These are phyloP conservation scores for Hygrophila difformis DNA, from an alignment of 257 asterid genomes.

Conservation along the genomic window DNA sequence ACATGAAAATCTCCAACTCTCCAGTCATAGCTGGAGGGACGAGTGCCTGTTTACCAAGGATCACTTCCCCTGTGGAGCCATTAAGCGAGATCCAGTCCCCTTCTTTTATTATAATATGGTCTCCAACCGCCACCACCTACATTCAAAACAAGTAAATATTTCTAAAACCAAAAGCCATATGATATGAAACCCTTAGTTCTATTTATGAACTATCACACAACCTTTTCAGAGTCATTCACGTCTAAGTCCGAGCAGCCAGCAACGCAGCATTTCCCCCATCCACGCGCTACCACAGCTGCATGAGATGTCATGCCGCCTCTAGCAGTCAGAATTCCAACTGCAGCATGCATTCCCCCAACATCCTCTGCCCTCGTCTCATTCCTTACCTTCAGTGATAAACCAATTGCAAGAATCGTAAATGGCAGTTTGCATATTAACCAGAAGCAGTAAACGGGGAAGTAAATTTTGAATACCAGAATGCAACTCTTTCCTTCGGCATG, in stretches of 20 bases:
- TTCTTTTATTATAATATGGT: slow-evolving; percentile 40
- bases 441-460: too few species aligned
- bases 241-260: slow-evolving; percentile 91
- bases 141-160: slow-evolving; percentile 5
- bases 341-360: slow-evolving; percentile 98
- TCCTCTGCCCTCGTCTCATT: slow-evolving; percentile 97
- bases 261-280: slow-evolving; percentile 98
- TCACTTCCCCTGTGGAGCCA: slow-evolving; percentile 91
- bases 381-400: slow-evolving; percentile 63
- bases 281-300: slow-evolving; percentile 99
- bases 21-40: slow-evolving; percentile 77
- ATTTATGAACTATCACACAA: slow-evolving; percentile 5
- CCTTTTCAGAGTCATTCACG: slow-evolving; percentile 78
- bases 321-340: slow-evolving; percentile 84
- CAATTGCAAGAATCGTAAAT: neutral
- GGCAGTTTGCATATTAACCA: too few species aligned
- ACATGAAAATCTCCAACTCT: slow-evolving; percentile 75
- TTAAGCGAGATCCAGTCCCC: slow-evolving; percentile 92
- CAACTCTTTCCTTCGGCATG: slow-evolving; percentile 89
- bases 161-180: neutral
- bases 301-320: slow-evolving; percentile 99
- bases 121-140: slow-evolving; percentile 54
- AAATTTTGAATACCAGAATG: slow-evolving; percentile 54
- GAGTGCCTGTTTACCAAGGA: slow-evolving; percentile 73
- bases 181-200: too few species aligned